A percentile compares a stretch with the other conserved stretches of the same genome.
Evolutionary conservation across 208 protist genomes (phyloP).

Genomic region (Balamuthia mandrillaris): DNA sequence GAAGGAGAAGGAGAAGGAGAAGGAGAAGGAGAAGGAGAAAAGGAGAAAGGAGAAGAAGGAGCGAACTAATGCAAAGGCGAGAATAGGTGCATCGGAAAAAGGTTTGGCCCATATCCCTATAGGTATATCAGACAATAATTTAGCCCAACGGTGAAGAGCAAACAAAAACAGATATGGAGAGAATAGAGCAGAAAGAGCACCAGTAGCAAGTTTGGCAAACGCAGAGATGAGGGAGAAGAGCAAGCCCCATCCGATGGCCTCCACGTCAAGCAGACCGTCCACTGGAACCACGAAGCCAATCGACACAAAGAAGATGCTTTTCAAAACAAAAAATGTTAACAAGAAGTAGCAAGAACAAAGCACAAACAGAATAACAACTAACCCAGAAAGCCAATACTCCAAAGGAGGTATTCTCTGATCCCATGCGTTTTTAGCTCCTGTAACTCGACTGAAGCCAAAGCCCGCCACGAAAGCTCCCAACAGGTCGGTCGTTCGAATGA

Average conservation of each 20-base stretch:
- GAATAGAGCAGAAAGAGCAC: neutral
- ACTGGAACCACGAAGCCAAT: slow-evolving; percentile 34
- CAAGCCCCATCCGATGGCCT: neutral
- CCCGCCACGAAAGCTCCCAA: slow-evolving; percentile 43
- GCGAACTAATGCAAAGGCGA: too few species aligned
- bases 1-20: too few species aligned
- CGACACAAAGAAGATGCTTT: slow-evolving; percentile 30
- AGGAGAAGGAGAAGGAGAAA: too few species aligned
- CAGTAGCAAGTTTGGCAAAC: neutral
- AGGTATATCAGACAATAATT: too few species aligned
- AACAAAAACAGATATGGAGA: neutral
- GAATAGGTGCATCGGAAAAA: too few species aligned
- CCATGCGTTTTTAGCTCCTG: neutral
- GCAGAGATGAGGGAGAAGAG: slow-evolving; percentile 5
- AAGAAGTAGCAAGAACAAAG: neutral
- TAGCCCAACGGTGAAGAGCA: neutral
- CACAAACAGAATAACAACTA: neutral
- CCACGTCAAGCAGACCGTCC: neutral
- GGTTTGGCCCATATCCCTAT: too few species aligned
- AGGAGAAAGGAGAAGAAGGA: too few species aligned
- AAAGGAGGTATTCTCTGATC: slow-evolving; percentile 10
- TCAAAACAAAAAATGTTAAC: neutral
- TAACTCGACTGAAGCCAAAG: neutral
- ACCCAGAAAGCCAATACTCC: neutral
- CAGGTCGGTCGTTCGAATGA: neutral